phyloP scores from a whole-genome alignment of 176 grass and related monocot species.

The Microstegium vimineum region DNA sequence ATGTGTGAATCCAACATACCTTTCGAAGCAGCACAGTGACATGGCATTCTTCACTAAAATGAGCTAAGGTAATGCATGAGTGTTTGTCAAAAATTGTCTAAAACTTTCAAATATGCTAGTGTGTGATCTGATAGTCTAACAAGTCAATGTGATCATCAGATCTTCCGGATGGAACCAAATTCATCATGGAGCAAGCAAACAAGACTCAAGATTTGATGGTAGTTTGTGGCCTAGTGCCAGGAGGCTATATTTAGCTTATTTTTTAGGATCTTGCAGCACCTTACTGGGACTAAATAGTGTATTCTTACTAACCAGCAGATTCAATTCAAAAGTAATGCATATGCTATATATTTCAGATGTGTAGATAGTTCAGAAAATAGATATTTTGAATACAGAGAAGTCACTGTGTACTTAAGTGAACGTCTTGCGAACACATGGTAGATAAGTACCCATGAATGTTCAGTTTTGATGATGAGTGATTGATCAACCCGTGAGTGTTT shows the following conservation, averaged over 20 bases:
- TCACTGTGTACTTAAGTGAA: too few species aligned
- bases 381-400: too few species aligned
- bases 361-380: too few species aligned
- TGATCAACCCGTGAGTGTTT: too few species aligned
- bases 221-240: neutral
- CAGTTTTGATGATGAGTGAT: too few species aligned
- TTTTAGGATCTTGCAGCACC: neutral
- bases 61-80: slow-evolving; percentile 19
- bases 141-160: neutral
- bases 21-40: neutral
- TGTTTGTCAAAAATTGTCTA: neutral
- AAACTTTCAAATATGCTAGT: neutral
- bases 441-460: too few species aligned
- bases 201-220: neutral
- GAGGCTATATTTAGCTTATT: neutral
- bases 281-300: neutral
- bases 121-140: neutral
- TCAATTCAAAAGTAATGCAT: neutral
- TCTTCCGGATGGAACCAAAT: neutral
- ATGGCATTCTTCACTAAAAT: too few species aligned
- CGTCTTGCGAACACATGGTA: too few species aligned
- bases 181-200: neutral
- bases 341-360: too few species aligned
- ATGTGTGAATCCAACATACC: slow-evolving; percentile 13
- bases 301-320: neutral